Conservation (phyloP, 441 rosid species). For the Adansonia rubrostipa region DNA sequence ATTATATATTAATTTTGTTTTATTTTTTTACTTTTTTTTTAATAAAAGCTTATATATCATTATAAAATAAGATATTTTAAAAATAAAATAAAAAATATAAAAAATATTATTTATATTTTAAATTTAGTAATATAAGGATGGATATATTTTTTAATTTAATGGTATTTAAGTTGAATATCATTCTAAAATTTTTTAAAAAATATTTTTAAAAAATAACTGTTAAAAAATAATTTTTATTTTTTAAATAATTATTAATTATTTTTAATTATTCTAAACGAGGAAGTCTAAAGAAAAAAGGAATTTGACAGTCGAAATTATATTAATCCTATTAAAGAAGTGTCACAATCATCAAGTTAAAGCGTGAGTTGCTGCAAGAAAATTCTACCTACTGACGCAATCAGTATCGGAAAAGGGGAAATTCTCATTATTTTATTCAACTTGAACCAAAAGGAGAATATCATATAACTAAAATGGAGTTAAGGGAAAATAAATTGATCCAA, state of each 20-base stretch:
- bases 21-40: neutral
- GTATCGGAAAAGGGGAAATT: neutral
- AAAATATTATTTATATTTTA: too few relatives aligned
- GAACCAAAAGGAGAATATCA: neutral
- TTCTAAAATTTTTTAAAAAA: too few relatives aligned
- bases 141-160: too few relatives aligned
- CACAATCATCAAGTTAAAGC: neutral
- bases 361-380: neutral
- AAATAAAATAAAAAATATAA: too few relatives aligned
- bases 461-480: neutral
- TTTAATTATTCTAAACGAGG: too few relatives aligned
- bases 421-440: neutral
- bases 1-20: slow-evolving; percentile 9
- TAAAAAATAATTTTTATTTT: too few relatives aligned
- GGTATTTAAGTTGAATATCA: too few relatives aligned
- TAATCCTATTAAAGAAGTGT: neutral
- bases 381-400: neutral
- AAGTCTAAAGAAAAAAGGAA: neutral
- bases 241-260: too few relatives aligned
- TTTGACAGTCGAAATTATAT: neutral
- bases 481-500: neutral
- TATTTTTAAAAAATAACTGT: too few relatives aligned
- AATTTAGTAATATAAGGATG: too few relatives aligned
- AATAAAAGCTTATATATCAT: too few relatives aligned
- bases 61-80: too few relatives aligned